A percentile compares a stretch with the other conserved stretches of the same genome.
Conservation (phyloP, 2,329 filamentous ascomycete species). For the Dactylellina leptospora region DNA sequence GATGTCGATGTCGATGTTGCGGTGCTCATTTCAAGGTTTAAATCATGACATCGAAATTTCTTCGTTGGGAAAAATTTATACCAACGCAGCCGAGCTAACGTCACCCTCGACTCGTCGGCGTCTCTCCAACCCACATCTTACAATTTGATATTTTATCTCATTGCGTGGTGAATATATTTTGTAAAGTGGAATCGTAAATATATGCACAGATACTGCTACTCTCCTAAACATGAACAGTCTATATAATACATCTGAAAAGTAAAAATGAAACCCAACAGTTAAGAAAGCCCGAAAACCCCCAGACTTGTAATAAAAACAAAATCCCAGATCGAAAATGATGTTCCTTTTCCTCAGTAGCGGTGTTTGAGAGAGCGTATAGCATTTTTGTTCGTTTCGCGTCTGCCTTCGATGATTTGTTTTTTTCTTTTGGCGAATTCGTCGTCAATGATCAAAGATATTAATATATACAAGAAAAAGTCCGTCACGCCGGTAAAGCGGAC, state of each 20-base stretch:
- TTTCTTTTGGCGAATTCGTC: background rate
- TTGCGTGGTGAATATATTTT: constrained; percentile 1
- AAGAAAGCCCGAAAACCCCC: background rate
- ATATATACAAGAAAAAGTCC: constrained; percentile 1
- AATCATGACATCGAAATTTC: constrained; percentile 1
- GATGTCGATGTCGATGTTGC: background rate
- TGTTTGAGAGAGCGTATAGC: no score
- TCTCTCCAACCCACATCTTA: background rate
- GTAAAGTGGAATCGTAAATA: constrained; percentile 47
- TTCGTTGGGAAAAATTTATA: constrained; percentile 18
- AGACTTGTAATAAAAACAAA: constrained; percentile 27
- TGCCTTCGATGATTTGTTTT: background rate
- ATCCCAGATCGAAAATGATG: background rate
- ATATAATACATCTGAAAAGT: constrained; percentile 38
- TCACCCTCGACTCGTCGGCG: background rate
- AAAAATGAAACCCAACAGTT: constrained; percentile 26
- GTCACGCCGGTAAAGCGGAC: no score
- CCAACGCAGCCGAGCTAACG: background rate
- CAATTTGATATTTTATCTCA: constrained; percentile 1
- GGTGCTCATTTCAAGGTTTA: background rate
- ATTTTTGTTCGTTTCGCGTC: background rate
- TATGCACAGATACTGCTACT: constrained; percentile 24
- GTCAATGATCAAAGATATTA: background rate
- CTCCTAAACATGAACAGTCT: constrained; percentile 19
- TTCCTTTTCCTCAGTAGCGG: constrained; percentile 6